phyloP scores from a whole-genome alignment of 176 grass and related monocot genomes.

The Saccharum officinarum region DNA sequence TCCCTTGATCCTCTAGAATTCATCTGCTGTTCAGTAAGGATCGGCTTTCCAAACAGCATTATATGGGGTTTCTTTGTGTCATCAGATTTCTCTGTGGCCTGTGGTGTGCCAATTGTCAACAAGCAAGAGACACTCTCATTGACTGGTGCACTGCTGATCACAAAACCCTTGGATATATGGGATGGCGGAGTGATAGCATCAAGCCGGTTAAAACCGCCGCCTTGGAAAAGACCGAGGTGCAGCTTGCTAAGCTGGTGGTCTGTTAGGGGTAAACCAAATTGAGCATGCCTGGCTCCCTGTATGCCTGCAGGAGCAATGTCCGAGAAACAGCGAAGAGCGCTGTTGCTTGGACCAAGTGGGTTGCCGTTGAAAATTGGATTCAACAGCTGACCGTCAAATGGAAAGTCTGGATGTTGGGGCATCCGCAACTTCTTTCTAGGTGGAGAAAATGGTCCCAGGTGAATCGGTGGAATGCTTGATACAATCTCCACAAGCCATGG shows the following conservation, averaged over 20 bases:
- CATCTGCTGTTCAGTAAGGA: constrained; percentile 72
- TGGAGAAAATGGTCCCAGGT: constrained; percentile 66
- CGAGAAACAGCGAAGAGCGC: constrained; percentile 57
- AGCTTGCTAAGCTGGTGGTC: constrained; percentile 73
- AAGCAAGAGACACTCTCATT: constrained; percentile 67
- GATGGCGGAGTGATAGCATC: constrained; percentile 41
- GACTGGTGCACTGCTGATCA: constrained; percentile 41
- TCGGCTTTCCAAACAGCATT: constrained; percentile 74
- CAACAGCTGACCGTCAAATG: constrained; percentile 53
- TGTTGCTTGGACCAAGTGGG: constrained; percentile 66
- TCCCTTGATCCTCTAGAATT: constrained; percentile 54
- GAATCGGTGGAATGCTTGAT: constrained; percentile 70
- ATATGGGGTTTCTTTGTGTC: constrained; percentile 55
- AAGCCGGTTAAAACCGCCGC: constrained; percentile 47
- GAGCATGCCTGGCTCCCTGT: constrained; percentile 99
- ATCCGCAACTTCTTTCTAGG: constrained; percentile 71
- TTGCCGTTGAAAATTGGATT: constrained; percentile 67
- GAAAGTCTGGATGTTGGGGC: constrained; percentile 59
- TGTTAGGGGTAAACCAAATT: constrained; percentile 77
- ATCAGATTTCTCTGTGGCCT: constrained; percentile 46
- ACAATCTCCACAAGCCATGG: constrained; percentile 80
- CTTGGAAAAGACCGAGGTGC: constrained; percentile 63
- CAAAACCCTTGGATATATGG: constrained; percentile 52
- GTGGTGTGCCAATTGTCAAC: constrained; percentile 64
- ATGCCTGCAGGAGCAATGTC: constrained; percentile 92